Evolutionary conservation across 257 asterid genomes (phyloP).

Genomic region (Solanum chmielewskii): DNA sequence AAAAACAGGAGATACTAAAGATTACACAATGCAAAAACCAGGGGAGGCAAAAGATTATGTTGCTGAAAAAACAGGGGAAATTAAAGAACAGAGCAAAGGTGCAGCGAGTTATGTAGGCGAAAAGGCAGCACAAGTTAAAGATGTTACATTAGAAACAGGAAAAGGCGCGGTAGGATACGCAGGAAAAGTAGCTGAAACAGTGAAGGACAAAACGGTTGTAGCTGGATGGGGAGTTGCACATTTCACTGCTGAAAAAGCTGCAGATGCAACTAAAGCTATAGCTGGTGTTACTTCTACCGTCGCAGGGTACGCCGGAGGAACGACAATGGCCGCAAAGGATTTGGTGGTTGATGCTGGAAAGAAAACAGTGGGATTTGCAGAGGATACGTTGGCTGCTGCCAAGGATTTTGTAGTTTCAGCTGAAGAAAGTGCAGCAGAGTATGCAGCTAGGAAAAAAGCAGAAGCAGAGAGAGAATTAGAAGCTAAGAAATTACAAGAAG

Average conservation of each 20-base stretch:
- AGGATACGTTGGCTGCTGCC: conserved; percentile 41
- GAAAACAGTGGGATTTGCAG: conserved; percentile 25
- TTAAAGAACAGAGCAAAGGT: conserved; percentile 8
- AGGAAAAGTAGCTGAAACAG: conserved; percentile 34
- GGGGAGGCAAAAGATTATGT: conserved; percentile 18
- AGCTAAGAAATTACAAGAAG: conserved; percentile 11
- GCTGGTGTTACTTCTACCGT: conserved; percentile 39
- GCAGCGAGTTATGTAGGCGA: conserved; percentile 30
- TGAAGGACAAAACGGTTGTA: conserved; percentile 47
- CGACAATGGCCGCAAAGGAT: conserved; percentile 37
- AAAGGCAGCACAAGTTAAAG: conserved; percentile 33
- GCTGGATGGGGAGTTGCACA: conserved; percentile 84
- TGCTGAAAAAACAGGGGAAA: conserved; percentile 2
- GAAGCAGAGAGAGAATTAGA: conserved; percentile 37
- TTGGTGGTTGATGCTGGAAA: conserved; percentile 57
- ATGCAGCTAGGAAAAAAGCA: conserved; percentile 54
- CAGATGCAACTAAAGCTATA: conserved; percentile 46
- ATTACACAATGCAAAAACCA: neutral
- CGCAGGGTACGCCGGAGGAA: conserved; percentile 43
- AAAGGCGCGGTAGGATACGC: conserved; percentile 43
- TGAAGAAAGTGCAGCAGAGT: conserved; percentile 56
- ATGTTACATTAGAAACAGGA: conserved; percentile 33
- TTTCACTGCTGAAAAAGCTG: conserved; percentile 45
- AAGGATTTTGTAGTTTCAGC: conserved; percentile 46
- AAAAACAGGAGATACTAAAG: neutral